Conservation (phyloP, 2,329 filamentous ascomycete species). For the Aspergillus arachidicola region DNA sequence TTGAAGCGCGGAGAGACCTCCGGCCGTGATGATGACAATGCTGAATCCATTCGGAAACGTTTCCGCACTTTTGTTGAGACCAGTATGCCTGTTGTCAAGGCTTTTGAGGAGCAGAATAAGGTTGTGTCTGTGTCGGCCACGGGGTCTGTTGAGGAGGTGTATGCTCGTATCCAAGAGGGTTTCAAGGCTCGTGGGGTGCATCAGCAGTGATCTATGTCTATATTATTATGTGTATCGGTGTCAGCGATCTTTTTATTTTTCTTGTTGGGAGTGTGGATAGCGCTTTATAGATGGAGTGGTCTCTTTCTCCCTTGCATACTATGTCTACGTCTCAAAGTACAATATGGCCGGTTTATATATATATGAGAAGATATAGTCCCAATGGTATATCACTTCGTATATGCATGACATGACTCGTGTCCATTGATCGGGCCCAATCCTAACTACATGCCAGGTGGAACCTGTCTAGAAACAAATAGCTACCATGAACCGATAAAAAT, state of each 20-base stretch:
- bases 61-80: conserved; percentile 94
- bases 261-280: conserved; percentile 8
- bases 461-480: conserved; percentile 21
- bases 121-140: conserved; percentile 81
- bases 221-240: background rate
- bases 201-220: conserved; percentile 20
- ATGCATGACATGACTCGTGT: conserved; percentile 24
- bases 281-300: conserved; percentile 13
- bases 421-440: conserved; percentile 20
- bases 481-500: conserved; percentile 20
- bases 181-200: conserved; percentile 48
- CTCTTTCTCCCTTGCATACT: conserved; percentile 10
- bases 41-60: conserved; percentile 92
- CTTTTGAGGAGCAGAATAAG: conserved; percentile 74
- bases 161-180: conserved; percentile 54
- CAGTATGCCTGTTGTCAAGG: conserved; percentile 94
- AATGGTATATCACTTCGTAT: conserved; percentile 1
- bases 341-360: background rate
- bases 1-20: conserved; percentile 91
- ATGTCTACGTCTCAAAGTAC: conserved; percentile 1
- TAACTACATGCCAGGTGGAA: conserved; percentile 15
- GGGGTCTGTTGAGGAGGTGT: conserved; percentile 66
- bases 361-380: conserved; percentile 1
- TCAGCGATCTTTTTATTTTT: conserved; percentile 10
- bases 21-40: conserved; percentile 89